These are phyloP conservation scores for Trypanosoma melophagium DNA, from an alignment of 208 protist species.

Conservation along the genomic window DNA sequence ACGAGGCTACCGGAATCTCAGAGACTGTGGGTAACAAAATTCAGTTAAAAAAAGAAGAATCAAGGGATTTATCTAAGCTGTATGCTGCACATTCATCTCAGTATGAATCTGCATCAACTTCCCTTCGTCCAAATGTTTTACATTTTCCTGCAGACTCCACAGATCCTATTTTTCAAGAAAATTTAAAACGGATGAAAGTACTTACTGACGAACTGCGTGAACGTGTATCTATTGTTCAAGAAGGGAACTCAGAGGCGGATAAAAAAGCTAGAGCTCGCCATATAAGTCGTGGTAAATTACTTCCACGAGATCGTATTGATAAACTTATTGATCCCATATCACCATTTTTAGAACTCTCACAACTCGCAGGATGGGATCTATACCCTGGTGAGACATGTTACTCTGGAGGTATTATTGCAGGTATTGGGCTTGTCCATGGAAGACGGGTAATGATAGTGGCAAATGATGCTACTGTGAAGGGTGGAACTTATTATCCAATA, in stretches of 20 bases:
- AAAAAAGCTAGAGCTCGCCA: conserved; percentile 34
- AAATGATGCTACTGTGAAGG: conserved; percentile 97
- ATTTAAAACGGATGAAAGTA: conserved; percentile 48
- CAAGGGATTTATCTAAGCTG: conserved; percentile 10
- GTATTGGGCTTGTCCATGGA: conserved; percentile 84
- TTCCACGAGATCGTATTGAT: conserved; percentile 91
- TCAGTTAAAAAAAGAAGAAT: conserved; percentile 1
- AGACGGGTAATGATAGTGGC: conserved; percentile 95
- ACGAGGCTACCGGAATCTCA: too few relatives aligned
- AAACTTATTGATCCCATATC: conserved; percentile 87
- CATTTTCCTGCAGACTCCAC: conserved; percentile 42
- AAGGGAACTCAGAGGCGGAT: conserved; percentile 32
- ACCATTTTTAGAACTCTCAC: conserved; percentile 95
- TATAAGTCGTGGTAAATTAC: conserved; percentile 81
- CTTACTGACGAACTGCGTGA: conserved; percentile 41
- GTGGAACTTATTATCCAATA: conserved; percentile 97
- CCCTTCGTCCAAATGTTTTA: conserved; percentile 37
- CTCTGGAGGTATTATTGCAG: conserved; percentile 93
- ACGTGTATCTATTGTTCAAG: conserved; percentile 35
- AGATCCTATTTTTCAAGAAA: conserved; percentile 45
- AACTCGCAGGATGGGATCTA: conserved; percentile 92
- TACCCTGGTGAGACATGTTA: conserved; percentile 88
- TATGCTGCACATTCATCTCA: conserved; percentile 45
- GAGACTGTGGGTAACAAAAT: background rate
- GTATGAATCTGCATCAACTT: conserved; percentile 41